phyloP scores from a whole-genome alignment of 192 early-diverging fungal genomes.

The Chytriomyces sp. region DNA sequence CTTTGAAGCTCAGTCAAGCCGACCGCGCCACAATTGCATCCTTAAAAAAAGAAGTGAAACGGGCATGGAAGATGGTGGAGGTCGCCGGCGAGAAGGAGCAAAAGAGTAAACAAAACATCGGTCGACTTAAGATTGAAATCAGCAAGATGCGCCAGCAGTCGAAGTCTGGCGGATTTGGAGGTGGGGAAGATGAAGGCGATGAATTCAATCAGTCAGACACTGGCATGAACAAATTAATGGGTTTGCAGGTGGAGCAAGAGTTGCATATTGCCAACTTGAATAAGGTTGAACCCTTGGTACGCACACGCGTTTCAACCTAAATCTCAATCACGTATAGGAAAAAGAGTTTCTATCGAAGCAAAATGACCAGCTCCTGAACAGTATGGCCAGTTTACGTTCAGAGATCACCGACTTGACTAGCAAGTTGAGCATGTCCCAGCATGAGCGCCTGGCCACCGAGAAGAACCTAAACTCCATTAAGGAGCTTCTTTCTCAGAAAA shows the following conservation, averaged over 20 bases:
- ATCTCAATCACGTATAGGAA: constrained; percentile 16
- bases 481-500: constrained; percentile 55
- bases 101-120: constrained; percentile 48
- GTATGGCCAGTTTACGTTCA: constrained; percentile 25
- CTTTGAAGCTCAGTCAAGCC: constrained; percentile 49
- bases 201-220: not conserved
- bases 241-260: constrained; percentile 51
- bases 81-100: constrained; percentile 46
- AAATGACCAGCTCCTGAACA: constrained; percentile 26
- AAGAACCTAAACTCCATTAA: constrained; percentile 53
- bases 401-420: constrained; percentile 38
- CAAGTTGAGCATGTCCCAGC: constrained; percentile 26
- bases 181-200: constrained; percentile 13
- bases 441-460: constrained; percentile 39
- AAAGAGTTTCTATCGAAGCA: constrained; percentile 41
- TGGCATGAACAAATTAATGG: constrained; percentile 38
- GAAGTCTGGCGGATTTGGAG: not conserved
- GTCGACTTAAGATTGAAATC: constrained; percentile 48
- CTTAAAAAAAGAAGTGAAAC: constrained; percentile 57
- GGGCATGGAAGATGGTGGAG: constrained; percentile 63
- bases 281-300: constrained; percentile 24
- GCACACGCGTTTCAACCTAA: not conserved
- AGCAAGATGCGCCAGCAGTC: constrained; percentile 21
- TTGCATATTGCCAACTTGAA: constrained; percentile 35
- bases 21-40: constrained; percentile 46